Conservation (phyloP, 352 stramenopile genomes). For the Pythium aphanidermatum region DNA sequence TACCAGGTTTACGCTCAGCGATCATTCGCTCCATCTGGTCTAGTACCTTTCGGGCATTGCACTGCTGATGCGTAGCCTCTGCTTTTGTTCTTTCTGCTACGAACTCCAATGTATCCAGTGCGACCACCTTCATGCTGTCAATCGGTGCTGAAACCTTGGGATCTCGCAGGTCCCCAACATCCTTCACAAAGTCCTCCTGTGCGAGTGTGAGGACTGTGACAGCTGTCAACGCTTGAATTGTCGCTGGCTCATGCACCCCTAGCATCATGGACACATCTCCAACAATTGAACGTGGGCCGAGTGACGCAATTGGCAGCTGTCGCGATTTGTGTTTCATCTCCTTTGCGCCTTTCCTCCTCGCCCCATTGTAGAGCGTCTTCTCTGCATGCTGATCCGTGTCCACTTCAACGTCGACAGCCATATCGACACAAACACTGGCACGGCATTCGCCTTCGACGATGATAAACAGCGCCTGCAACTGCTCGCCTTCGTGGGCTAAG, state of each 20-base stretch:
- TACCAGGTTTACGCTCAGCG: conserved; percentile 7
- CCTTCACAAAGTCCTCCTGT: conserved; percentile 23
- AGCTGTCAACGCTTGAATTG: conserved; percentile 17
- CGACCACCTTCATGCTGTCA: conserved; percentile 35
- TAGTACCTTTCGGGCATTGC: conserved; percentile 24
- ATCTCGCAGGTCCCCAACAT: conserved; percentile 33
- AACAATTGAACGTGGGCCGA: conserved; percentile 13
- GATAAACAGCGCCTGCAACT: conserved; percentile 11
- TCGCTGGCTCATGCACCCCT: conserved; percentile 11
- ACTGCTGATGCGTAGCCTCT: conserved; percentile 35
- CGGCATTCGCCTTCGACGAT: conserved; percentile 23
- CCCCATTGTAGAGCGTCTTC: no score
- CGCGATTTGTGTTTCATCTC: no score
- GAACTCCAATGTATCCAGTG: conserved; percentile 47
- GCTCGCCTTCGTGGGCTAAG: conserved; percentile 12
- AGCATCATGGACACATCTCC: conserved; percentile 20
- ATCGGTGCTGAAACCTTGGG: conserved; percentile 18
- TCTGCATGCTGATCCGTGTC: conserved; percentile 15
- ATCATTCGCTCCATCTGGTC: neutral
- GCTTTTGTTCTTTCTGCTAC: conserved; percentile 41
- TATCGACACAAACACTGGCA: conserved; percentile 15
- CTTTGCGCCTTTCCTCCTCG: no score
- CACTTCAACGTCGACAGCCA: conserved; percentile 7
- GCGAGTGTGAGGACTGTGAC: conserved; percentile 16
- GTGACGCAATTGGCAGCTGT: conserved; percentile 17